Evolutionary conservation across 2,329 filamentous ascomycete species (phyloP).

Genomic region (Colletotrichum aenigma): DNA sequence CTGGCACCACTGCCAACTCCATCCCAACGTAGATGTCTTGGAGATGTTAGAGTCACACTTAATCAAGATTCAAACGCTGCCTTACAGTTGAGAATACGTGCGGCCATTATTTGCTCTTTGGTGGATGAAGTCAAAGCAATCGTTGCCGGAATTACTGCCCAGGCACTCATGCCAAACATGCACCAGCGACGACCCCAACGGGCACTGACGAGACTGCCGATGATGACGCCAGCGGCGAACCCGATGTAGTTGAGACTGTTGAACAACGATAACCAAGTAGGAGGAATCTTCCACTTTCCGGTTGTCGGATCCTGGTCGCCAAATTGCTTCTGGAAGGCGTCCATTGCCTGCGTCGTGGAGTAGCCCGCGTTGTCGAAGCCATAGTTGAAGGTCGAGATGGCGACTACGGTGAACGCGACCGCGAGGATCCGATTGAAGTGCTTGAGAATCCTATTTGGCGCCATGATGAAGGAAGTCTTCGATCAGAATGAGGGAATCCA

Average conservation of each 20-base stretch:
- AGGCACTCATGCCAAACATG: constrained; percentile 42
- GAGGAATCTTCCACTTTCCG: constrained; percentile 26
- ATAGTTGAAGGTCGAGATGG: constrained; percentile 42
- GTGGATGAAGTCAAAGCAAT: constrained; percentile 34
- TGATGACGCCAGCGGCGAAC: constrained; percentile 30
- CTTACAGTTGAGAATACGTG: constrained; percentile 36
- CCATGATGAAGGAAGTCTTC: not conserved
- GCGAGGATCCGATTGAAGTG: constrained; percentile 18
- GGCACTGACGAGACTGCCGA: constrained; percentile 29
- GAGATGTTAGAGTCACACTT: not conserved
- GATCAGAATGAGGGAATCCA: not conserved
- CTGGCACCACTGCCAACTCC: constrained; percentile 41
- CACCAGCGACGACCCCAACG: constrained; percentile 36
- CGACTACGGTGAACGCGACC: constrained; percentile 28
- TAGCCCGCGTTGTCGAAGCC: constrained; percentile 40
- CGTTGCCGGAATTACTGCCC: constrained; percentile 35
- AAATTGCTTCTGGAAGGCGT: constrained; percentile 36
- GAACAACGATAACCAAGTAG: constrained; percentile 39
- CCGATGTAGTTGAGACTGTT: constrained; percentile 38
- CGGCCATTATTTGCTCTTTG: constrained; percentile 36
- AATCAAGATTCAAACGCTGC: not conserved
- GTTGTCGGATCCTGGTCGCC: constrained; percentile 26
- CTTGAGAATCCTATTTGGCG: constrained; percentile 7
- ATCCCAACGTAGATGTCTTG: constrained; percentile 40
- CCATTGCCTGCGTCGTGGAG: constrained; percentile 41